Evolutionary conservation across 169 alveolate species (phyloP).

Genomic region (Nephromyces sp.): DNA sequence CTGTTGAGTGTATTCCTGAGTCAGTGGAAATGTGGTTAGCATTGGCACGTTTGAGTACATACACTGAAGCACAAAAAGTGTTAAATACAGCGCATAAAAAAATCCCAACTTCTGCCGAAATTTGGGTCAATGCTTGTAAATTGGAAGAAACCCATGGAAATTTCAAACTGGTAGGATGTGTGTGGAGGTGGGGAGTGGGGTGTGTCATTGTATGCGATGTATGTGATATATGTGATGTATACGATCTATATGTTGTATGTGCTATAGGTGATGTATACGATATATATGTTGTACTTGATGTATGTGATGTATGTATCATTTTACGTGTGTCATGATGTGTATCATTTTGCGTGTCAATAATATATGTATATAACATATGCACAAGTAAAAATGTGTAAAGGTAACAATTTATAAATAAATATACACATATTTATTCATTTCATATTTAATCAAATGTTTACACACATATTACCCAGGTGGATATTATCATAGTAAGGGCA

Average conservation of each 20-base stretch:
- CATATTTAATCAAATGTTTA: neutral
- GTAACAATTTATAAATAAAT: no score
- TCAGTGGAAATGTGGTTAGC: slow-evolving; percentile 95
- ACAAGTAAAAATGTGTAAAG: neutral
- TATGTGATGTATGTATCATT: no score
- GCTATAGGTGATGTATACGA: no score
- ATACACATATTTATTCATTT: neutral
- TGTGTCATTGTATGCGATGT: no score
- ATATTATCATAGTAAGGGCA: slow-evolving; percentile 41
- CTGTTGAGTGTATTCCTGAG: slow-evolving; percentile 97
- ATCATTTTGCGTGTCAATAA: no score
- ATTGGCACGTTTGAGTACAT: slow-evolving; percentile 88
- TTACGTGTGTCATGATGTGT: no score
- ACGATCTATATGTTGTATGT: no score
- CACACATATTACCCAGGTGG: slow-evolving; percentile 20
- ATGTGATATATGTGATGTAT: no score
- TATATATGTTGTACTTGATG: no score
- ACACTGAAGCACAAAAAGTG: slow-evolving; percentile 90
- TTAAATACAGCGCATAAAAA: slow-evolving; percentile 92
- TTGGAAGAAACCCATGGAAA: slow-evolving; percentile 82
- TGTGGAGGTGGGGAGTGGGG: neutral
- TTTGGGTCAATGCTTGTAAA: slow-evolving; percentile 93
- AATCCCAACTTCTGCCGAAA: slow-evolving; percentile 86
- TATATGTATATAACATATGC: no score
- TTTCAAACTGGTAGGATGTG: slow-evolving; percentile 28